phyloP scores from a whole-genome alignment of 495 filamentous ascomycete species.

The Neurospora discreta region DNA sequence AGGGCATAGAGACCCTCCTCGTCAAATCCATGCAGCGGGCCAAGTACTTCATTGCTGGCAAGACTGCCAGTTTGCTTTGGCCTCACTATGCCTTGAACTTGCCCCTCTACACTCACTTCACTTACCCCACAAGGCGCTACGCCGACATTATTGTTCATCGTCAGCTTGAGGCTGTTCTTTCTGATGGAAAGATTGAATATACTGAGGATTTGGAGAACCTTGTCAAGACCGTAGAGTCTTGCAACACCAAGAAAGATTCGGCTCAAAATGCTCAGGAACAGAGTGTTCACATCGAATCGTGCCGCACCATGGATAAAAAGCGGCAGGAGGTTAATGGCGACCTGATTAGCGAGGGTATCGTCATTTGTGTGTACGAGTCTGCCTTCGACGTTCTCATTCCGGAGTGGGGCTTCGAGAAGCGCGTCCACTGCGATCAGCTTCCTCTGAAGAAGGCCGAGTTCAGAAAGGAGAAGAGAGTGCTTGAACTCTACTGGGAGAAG shows the following conservation, averaged over 20 bases:
- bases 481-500: slow-evolving; percentile 99
- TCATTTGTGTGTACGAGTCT: slow-evolving; percentile 95
- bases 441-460: slow-evolving; percentile 98
- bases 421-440: slow-evolving; percentile 95
- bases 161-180: slow-evolving; percentile 81
- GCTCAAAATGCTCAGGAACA: slow-evolving; percentile 96
- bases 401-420: slow-evolving; percentile 97
- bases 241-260: slow-evolving; percentile 98
- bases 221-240: slow-evolving; percentile 85
- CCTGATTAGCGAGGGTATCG: slow-evolving; percentile 92
- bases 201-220: slow-evolving; percentile 79
- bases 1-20: slow-evolving; percentile 94
- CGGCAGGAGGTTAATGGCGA: slow-evolving; percentile 78
- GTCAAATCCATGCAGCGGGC: slow-evolving; percentile 91
- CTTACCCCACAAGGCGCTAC: slow-evolving; percentile 89
- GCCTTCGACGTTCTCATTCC: slow-evolving; percentile 98
- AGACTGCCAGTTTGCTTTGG: slow-evolving; percentile 57
- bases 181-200: slow-evolving; percentile 73
- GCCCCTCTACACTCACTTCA: slow-evolving; percentile 95
- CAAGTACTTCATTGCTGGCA: slow-evolving; percentile 82
- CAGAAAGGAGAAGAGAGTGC: slow-evolving; percentile 81
- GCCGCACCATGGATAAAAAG: slow-evolving; percentile 84
- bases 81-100: slow-evolving; percentile 87
- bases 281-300: slow-evolving; percentile 96
- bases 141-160: slow-evolving; percentile 92